Percentiles rank a stretch among this genome's conserved stretches.
These are phyloP conservation scores for Diaporthe destruens DNA, from an alignment of 2,329 filamentous ascomycete genomes.

Conservation along the genomic window DNA sequence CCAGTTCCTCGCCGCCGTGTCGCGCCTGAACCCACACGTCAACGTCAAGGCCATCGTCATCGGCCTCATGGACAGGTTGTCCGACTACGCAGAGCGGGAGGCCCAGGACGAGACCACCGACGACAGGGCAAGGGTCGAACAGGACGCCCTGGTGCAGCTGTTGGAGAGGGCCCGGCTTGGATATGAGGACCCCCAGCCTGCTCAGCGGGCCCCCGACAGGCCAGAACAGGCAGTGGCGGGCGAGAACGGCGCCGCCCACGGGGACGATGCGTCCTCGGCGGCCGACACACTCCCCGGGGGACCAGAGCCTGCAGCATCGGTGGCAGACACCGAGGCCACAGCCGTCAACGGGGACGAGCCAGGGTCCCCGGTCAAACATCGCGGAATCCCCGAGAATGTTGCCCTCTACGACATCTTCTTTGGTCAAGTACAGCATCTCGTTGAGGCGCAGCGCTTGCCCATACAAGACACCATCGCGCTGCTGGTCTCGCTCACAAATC, in stretches of 20 bases:
- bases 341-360: slow-evolving; percentile 59
- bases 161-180: slow-evolving; percentile 82
- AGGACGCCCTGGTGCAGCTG: slow-evolving; percentile 83
- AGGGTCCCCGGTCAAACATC: slow-evolving; percentile 52
- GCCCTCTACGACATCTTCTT: slow-evolving; percentile 98
- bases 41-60: slow-evolving; percentile 99
- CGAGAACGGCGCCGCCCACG: slow-evolving; percentile 53
- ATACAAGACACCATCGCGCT: slow-evolving; percentile 96
- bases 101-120: slow-evolving; percentile 77
- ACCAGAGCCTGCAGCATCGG: slow-evolving; percentile 54
- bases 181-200: slow-evolving; percentile 59
- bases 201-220: slow-evolving; percentile 45
- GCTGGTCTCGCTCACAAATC: slow-evolving; percentile 91
- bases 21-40: slow-evolving; percentile 93
- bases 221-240: slow-evolving; percentile 45
- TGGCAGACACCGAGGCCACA: slow-evolving; percentile 61
- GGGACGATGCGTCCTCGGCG: slow-evolving; percentile 51
- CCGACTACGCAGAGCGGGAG: slow-evolving; percentile 93
- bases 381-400: slow-evolving; percentile 78
- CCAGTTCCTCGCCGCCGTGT: slow-evolving; percentile 92
- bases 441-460: slow-evolving; percentile 89
- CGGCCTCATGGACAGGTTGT: slow-evolving; percentile 95
- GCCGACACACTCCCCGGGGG: slow-evolving; percentile 50
- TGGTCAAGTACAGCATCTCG: slow-evolving; percentile 91
- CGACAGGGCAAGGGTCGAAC: slow-evolving; percentile 81